Conservation (phyloP, 163 green algal species). For the Smithsoniella earleae region DNA sequence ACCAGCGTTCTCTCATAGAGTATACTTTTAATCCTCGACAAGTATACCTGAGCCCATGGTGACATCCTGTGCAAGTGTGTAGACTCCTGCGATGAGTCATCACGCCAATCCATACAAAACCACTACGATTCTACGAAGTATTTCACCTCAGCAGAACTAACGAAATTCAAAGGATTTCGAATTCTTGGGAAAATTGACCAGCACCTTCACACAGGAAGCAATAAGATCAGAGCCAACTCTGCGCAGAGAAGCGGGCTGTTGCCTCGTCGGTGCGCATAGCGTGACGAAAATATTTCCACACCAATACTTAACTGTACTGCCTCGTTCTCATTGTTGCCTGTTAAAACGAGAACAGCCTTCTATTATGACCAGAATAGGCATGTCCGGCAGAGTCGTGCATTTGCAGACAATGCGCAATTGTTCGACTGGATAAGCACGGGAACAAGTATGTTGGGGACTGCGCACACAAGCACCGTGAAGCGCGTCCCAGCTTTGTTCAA, state of each 20-base stretch:
- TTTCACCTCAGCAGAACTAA: neutral
- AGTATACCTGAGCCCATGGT: neutral
- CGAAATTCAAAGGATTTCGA: neutral
- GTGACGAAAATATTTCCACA: neutral
- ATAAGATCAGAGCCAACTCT: neutral
- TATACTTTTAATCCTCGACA: neutral
- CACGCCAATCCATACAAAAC: neutral
- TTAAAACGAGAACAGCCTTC: neutral
- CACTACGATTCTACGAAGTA: neutral
- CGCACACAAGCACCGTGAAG: neutral
- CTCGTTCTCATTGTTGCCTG: neutral
- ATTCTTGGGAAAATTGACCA: neutral
- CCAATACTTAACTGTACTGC: neutral
- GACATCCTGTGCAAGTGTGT: neutral
- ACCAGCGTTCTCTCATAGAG: no score
- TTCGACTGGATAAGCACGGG: constrained; percentile 2
- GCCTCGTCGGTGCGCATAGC: neutral
- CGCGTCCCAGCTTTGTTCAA: neutral
- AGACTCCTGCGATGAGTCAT: neutral
- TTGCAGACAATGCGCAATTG: neutral
- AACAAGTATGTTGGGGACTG: neutral
- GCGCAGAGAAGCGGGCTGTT: neutral
- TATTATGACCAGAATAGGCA: neutral
- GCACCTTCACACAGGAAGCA: neutral
- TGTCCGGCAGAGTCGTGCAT: neutral